Evolutionary conservation across 2,329 filamentous ascomycete species (phyloP).

Genomic region (Monilinia fructigena): DNA sequence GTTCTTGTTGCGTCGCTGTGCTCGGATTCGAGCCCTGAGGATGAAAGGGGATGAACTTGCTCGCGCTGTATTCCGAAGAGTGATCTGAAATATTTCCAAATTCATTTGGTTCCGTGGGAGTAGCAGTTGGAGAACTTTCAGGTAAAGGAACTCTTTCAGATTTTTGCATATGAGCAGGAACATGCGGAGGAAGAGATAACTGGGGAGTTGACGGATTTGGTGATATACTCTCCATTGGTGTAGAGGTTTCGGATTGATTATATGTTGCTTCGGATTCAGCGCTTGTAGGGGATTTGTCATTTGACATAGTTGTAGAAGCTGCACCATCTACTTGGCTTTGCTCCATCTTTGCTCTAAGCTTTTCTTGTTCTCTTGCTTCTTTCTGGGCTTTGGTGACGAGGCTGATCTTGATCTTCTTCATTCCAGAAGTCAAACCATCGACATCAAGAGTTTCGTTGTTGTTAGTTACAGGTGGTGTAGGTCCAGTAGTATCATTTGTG

Average conservation of each 20-base stretch:
- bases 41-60: constrained; percentile 55
- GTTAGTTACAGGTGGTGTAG: constrained; percentile 20
- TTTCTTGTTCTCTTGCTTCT: constrained; percentile 49
- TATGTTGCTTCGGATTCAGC: not conserved
- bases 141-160: constrained; percentile 32
- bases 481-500: not conserved
- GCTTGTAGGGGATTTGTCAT: constrained; percentile 11
- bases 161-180: constrained; percentile 29
- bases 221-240: constrained; percentile 22
- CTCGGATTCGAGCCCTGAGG: constrained; percentile 52
- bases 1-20: constrained; percentile 43
- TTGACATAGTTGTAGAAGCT: constrained; percentile 24
- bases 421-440: constrained; percentile 55
- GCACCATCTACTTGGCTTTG: constrained; percentile 22
- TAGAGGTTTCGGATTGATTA: constrained; percentile 1
- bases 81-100: constrained; percentile 19
- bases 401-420: constrained; percentile 64
- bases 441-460: constrained; percentile 42
- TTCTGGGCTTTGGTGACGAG: constrained; percentile 56
- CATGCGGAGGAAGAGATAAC: constrained; percentile 22
- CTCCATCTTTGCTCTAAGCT: constrained; percentile 8
- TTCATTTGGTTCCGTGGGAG: constrained; percentile 14
- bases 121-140: constrained; percentile 30
- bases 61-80: constrained; percentile 30
- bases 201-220: constrained; percentile 30